phyloP scores from a whole-genome alignment of 2,329 filamentous ascomycete species.

The Coniochaeta sp. region DNA sequence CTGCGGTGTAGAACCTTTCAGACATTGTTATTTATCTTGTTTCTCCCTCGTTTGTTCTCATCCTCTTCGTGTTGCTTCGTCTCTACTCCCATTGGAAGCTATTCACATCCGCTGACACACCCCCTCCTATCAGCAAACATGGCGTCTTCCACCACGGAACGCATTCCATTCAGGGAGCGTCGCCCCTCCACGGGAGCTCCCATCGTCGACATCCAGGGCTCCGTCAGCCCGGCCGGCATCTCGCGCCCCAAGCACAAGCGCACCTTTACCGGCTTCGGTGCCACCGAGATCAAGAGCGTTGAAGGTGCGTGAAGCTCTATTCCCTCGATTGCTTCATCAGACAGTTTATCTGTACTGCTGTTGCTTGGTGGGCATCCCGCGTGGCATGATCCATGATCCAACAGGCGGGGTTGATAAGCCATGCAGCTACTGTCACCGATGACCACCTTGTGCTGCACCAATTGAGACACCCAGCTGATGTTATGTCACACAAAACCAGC shows the following conservation, averaged over 20 bases:
- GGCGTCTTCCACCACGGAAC: constrained; percentile 18
- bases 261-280: constrained; percentile 90
- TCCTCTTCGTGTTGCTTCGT: neutral
- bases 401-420: neutral
- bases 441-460: neutral
- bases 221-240: constrained; percentile 78
- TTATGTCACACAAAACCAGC: constrained; percentile 33
- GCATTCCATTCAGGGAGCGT: constrained; percentile 59
- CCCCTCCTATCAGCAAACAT: constrained; percentile 15
- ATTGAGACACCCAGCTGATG: too few relatives aligned
- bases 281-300: constrained; percentile 85
- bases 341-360: neutral
- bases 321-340: neutral
- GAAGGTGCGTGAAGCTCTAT: constrained; percentile 54
- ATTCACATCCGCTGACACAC: neutral
- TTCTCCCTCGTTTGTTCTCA: neutral
- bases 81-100: neutral
- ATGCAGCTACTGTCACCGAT: neutral
- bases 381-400: too few relatives aligned
- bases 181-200: constrained; percentile 76
- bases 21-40: neutral
- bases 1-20: neutral
- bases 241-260: constrained; percentile 91
- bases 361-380: neutral
- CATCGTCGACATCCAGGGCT: constrained; percentile 78